Conservation (phyloP, 352 stramenopile genomes). For the Globisporangium nodosum region DNA sequence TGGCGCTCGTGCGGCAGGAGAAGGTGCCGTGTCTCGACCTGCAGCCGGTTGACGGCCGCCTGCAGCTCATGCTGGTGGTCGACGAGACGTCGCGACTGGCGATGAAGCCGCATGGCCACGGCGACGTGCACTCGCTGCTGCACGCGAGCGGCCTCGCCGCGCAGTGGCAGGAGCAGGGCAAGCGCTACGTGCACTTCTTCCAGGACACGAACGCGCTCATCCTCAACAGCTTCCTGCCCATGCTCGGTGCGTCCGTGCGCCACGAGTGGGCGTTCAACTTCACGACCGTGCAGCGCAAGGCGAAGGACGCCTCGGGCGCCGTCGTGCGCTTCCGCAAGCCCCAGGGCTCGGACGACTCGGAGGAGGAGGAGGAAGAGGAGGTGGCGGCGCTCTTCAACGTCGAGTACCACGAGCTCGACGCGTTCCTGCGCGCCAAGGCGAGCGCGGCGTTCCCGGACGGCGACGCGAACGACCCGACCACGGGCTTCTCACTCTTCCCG, state of each 20-base stretch:
- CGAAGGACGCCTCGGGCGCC: slow-evolving; percentile 84
- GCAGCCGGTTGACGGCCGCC: not conserved
- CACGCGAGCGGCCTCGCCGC: slow-evolving; percentile 64
- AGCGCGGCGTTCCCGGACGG: slow-evolving; percentile 41
- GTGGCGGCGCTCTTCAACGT: slow-evolving; percentile 55
- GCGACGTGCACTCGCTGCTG: slow-evolving; percentile 96
- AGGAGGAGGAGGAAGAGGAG: not conserved
- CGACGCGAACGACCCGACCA: slow-evolving; percentile 54
- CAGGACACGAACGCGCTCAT: slow-evolving; percentile 95
- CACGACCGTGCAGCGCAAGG: slow-evolving; percentile 90
- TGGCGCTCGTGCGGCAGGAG: slow-evolving; percentile 97
- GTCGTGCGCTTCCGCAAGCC: slow-evolving; percentile 48
- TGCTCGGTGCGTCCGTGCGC: slow-evolving; percentile 84
- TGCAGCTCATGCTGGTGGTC: slow-evolving; percentile 62
- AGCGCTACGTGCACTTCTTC: slow-evolving; percentile 94
- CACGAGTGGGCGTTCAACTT: slow-evolving; percentile 91
- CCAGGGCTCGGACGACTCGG: not conserved
- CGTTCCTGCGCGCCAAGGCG: slow-evolving; percentile 47
- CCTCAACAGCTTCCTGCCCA: slow-evolving; percentile 88
- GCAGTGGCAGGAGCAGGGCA: slow-evolving; percentile 71
- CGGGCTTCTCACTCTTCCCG: slow-evolving; percentile 52
- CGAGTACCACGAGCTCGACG: slow-evolving; percentile 70
- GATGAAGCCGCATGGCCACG: slow-evolving; percentile 98
- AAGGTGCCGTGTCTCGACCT: slow-evolving; percentile 90
- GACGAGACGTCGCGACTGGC: slow-evolving; percentile 30